These are phyloP conservation scores for Draba incana DNA, from an alignment of 345 rosid genomes.

Conservation along the genomic window DNA sequence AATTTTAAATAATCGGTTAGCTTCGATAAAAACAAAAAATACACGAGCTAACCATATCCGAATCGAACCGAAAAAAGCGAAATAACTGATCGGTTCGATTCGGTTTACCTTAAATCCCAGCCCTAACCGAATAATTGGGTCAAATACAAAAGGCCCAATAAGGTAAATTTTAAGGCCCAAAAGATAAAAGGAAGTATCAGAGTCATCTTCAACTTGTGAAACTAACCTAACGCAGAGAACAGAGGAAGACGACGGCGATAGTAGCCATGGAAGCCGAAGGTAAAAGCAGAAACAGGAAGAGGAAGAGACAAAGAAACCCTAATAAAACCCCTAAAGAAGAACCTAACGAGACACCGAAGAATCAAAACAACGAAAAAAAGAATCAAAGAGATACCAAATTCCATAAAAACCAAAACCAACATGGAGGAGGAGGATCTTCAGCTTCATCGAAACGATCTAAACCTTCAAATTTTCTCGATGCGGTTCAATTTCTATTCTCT, in stretches of 20 bases:
- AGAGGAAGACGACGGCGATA: neutral
- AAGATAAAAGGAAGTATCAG: neutral
- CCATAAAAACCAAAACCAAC: neutral
- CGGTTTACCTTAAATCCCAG: no score
- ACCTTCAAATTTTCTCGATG: slow-evolving; percentile 55
- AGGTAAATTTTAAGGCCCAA: neutral
- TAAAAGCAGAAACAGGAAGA: slow-evolving; percentile 51
- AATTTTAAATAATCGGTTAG: no score
- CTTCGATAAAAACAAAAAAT: no score
- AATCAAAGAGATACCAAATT: slow-evolving; percentile 11
- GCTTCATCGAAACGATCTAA: slow-evolving; percentile 44
- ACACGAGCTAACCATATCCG: no score
- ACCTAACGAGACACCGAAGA: slow-evolving; percentile 8
- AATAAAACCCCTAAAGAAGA: slow-evolving; percentile 39
- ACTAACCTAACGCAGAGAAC: slow-evolving; percentile 33
- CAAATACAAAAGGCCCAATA: neutral
- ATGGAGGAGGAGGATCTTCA: slow-evolving; percentile 33
- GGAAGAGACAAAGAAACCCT: slow-evolving; percentile 50
- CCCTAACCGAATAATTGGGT: no score
- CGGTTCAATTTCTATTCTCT: slow-evolving; percentile 44
- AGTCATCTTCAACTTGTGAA: slow-evolving; percentile 25
- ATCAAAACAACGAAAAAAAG: slow-evolving; percentile 33
- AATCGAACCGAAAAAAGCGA: no score
- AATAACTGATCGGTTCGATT: no score
- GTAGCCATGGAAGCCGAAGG: slow-evolving; percentile 48